phyloP scores from a whole-genome alignment of 2,329 filamentous ascomycete genomes.

The Aulographum hederae region DNA sequence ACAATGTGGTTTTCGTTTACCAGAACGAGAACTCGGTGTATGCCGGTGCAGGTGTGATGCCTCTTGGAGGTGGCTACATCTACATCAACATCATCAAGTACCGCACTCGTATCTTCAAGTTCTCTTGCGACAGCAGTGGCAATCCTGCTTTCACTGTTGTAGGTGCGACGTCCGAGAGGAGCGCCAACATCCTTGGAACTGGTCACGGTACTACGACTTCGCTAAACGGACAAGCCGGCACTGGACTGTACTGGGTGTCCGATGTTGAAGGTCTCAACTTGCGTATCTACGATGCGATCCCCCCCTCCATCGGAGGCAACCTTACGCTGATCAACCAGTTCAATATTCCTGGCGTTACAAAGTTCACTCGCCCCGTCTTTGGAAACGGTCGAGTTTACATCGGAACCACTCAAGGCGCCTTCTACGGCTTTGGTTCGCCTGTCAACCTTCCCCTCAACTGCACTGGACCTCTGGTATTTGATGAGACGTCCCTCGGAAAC shows the following conservation, averaged over 20 bases:
- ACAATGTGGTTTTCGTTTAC: constrained; percentile 24
- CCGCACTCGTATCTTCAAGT: constrained; percentile 38
- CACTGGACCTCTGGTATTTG: too few species aligned
- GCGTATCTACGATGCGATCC: constrained; percentile 34
- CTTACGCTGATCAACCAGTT: constrained; percentile 33
- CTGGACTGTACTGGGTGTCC: constrained; percentile 36
- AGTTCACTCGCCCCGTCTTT: constrained; percentile 40
- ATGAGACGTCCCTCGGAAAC: too few species aligned
- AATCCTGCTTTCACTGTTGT: constrained; percentile 36
- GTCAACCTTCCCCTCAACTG: too few species aligned
- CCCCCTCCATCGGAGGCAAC: constrained; percentile 19
- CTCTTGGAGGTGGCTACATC: constrained; percentile 28
- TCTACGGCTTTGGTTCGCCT: too few species aligned
- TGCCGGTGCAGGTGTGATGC: constrained; percentile 28
- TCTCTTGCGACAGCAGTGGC: constrained; percentile 29
- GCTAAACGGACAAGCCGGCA: constrained; percentile 32
- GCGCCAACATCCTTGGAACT: constrained; percentile 35
- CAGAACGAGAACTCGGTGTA: constrained; percentile 32
- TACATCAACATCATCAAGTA: constrained; percentile 35
- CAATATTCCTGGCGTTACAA: constrained; percentile 31
- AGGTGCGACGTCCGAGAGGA: constrained; percentile 28
- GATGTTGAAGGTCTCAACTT: constrained; percentile 36
- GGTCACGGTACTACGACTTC: constrained; percentile 39
- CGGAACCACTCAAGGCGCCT: constrained; percentile 29
- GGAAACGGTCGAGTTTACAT: constrained; percentile 37